Evolutionary conservation across 352 stramenopile genomes (phyloP), one percentile per base, ranked within the genome.

Genomic region (Phytopythium kandeliae): DNA sequence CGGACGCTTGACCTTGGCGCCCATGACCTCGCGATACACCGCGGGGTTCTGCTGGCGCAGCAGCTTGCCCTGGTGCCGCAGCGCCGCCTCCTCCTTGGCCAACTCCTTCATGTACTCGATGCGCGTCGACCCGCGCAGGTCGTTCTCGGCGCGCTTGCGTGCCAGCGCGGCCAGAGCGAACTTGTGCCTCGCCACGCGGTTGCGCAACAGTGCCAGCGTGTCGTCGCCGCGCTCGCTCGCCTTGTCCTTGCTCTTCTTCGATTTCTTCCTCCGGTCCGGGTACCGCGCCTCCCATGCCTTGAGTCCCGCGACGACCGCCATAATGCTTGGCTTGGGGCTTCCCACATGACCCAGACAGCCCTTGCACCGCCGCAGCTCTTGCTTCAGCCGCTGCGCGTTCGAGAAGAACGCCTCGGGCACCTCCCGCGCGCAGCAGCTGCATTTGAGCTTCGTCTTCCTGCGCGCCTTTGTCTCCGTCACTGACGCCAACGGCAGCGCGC

Each of bases 41-140:
- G 8, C 35, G 2, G 41, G 30, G 26, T 64, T 57, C 33, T 62
- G 12, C 2, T 53, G n/a, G 30, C 64, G 57, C 0, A 71, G 59
- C 34, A 62, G 15, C 17, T 48, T 42, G 1, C 48, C 41, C 41
- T 62, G 51, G 13, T 38, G 37, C 15, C 46, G 19, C 5, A 71
- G 33, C 15, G 55, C 63, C 34, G 59, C 53, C 40, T 64, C 51
- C 31, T 71, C 63, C 19, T 53, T 68, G 5, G 55, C 25, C 12
- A 73, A 42, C 48, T 69, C 56, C 51, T 67, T 48, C 43, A 67
- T 54, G 38, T 73, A 73, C 33, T 67, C 64, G 16, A 59, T 38
- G 24, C 48, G 56, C n/a, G 57, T 55, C 26, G 51, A 44, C 11
- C 51, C 51, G 12, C 51, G 42, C 56, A 69, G 41, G 57, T 69